These are phyloP conservation scores for Acrocalymma vagum DNA, from an alignment of 2,329 filamentous ascomycete genomes.

Conservation along the genomic window DNA sequence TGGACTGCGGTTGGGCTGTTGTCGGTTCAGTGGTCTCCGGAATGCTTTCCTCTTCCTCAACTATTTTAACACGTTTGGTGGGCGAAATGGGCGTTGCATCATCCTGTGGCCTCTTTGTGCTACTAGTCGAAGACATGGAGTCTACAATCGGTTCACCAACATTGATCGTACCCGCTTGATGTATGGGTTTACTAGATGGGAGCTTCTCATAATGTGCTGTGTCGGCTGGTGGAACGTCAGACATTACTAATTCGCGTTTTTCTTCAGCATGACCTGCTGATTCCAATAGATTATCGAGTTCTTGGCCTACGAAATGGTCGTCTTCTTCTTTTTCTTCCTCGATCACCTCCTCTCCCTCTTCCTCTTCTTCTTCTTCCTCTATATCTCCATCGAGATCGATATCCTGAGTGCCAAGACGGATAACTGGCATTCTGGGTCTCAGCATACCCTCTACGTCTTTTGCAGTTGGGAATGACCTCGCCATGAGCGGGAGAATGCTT, in stretches of 20 bases:
- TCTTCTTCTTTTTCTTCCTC: slow-evolving; percentile 34
- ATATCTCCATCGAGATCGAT: slow-evolving; percentile 29
- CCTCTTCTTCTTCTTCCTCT: slow-evolving; percentile 32
- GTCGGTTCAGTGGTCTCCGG: slow-evolving; percentile 8
- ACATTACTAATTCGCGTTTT: slow-evolving; percentile 23
- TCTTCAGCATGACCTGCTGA: slow-evolving; percentile 18
- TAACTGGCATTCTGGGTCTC: slow-evolving; percentile 56
- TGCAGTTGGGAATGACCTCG: slow-evolving; percentile 69
- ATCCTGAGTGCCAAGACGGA: slow-evolving; percentile 36
- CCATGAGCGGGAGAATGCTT: slow-evolving; percentile 83
- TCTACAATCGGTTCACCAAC: neutral
- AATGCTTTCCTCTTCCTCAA: slow-evolving; percentile 14
- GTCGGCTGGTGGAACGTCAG: slow-evolving; percentile 12
- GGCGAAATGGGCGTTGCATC: slow-evolving; percentile 30
- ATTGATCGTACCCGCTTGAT: neutral
- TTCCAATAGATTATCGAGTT: slow-evolving; percentile 32
- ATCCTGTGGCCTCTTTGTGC: slow-evolving; percentile 25
- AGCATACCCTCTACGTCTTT: slow-evolving; percentile 77
- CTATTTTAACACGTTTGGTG: slow-evolving; percentile 37
- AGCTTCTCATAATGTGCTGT: neutral
- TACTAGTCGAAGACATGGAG: slow-evolving; percentile 1
- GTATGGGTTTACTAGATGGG: too few species aligned
- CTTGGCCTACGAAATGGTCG: slow-evolving; percentile 55
- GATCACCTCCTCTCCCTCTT: slow-evolving; percentile 23
- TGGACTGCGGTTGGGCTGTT: slow-evolving; percentile 2